Percentiles rank a stretch among this genome's conserved stretches.
These are phyloP conservation scores for Daldinia vernicosa DNA, from an alignment of 495 filamentous ascomycete genomes.

Conservation along the genomic window DNA sequence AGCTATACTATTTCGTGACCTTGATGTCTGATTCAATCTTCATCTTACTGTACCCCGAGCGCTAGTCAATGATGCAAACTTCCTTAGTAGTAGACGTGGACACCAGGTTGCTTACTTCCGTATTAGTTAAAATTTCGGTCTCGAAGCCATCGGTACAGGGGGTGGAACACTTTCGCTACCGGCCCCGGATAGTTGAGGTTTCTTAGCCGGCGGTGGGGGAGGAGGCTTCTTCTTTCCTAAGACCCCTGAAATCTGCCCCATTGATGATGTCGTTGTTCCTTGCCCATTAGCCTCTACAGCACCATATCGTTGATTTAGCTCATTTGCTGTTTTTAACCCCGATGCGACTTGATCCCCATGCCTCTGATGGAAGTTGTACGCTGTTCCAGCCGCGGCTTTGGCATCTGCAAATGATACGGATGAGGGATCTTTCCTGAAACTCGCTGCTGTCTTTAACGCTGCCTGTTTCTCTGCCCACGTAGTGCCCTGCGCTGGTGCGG, in stretches of 20 bases:
- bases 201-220: constrained; percentile 75
- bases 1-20: constrained; percentile 5
- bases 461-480: constrained; percentile 69
- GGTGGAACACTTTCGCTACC: constrained; percentile 51
- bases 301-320: constrained; percentile 63
- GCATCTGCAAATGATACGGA: constrained; percentile 67
- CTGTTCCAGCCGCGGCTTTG: constrained; percentile 63
- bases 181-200: constrained; percentile 47
- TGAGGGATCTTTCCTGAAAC: constrained; percentile 64
- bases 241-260: constrained; percentile 44
- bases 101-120: background rate
- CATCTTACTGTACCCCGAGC: background rate
- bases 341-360: constrained; percentile 76
- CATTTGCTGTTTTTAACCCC: constrained; percentile 68
- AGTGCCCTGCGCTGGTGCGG: constrained; percentile 59
- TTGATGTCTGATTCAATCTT: constrained; percentile 11
- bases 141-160: constrained; percentile 58
- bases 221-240: constrained; percentile 70
- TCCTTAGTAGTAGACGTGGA: background rate
- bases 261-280: constrained; percentile 17
- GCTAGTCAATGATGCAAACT: background rate
- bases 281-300: constrained; percentile 7
- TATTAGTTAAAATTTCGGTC: constrained; percentile 48
- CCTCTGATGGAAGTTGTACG: constrained; percentile 75
- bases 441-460: constrained; percentile 64